Evolutionary conservation across 2,329 filamentous ascomycete species (phyloP).

Genomic region (Ophiostoma sp.): DNA sequence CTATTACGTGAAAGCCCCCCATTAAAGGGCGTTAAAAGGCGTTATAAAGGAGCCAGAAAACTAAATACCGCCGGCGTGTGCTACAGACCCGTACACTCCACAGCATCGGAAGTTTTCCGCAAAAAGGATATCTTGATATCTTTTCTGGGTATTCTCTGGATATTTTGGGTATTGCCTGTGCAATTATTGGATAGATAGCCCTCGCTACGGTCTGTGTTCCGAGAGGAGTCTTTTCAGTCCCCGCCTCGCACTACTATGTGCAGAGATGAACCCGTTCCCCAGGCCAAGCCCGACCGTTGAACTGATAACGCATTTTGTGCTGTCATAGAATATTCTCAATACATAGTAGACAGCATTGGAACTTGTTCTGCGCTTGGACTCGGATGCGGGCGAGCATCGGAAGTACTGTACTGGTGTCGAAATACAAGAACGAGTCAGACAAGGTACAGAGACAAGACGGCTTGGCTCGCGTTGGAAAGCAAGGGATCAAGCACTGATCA

Average conservation of each 20-base stretch:
- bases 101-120: background rate
- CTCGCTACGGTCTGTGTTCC: background rate
- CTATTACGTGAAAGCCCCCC: background rate
- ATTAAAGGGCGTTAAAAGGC: background rate
- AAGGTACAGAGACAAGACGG: background rate
- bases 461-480: background rate
- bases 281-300: background rate
- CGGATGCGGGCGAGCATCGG: too few relatives aligned
- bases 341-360: background rate
- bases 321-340: background rate
- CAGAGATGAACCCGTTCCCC: background rate
- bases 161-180: background rate
- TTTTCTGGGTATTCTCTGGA: background rate
- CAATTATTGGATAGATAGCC: background rate
- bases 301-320: conserved; percentile 6
- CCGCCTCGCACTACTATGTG: background rate
- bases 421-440: too few relatives aligned
- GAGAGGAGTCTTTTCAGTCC: background rate
- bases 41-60: background rate
- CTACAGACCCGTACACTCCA: conserved; percentile 2
- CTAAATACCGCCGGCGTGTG: background rate
- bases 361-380: too few relatives aligned
- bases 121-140: background rate
- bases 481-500: too few relatives aligned
- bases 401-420: too few relatives aligned